These are phyloP conservation scores for Bryoerythrophyllum caledonicum DNA, from an alignment of 225 moss, liverwort and hornwort species.

Conservation along the genomic window DNA sequence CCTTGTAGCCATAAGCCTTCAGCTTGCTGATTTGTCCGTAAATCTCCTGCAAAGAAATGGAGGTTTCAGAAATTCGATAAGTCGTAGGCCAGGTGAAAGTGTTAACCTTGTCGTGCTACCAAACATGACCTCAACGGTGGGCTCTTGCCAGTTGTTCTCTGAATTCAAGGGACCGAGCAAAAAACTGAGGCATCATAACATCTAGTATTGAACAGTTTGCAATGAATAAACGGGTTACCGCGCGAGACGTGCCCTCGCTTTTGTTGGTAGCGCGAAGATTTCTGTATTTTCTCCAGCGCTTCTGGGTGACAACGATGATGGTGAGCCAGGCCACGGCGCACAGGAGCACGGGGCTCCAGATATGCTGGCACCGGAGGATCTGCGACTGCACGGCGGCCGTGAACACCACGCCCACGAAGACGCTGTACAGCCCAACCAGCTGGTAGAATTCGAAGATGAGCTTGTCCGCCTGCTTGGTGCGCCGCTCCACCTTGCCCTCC, in stretches of 20 bases:
- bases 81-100: too few relatives aligned
- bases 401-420: conserved; percentile 26
- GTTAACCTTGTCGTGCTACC: too few relatives aligned
- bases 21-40: background rate
- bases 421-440: conserved; percentile 16
- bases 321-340: background rate
- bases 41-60: background rate
- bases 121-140: too few relatives aligned
- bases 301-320: background rate
- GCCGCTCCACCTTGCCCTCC: conserved; percentile 1
- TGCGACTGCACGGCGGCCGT: background rate
- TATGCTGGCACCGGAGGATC: background rate
- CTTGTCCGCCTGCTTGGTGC: background rate
- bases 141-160: too few relatives aligned
- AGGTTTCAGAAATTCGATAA: background rate
- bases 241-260: background rate
- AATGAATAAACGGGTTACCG: background rate
- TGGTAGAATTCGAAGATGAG: conserved; percentile 12
- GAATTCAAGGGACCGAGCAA: too few relatives aligned
- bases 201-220: too few relatives aligned
- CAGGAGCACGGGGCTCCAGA: conserved; percentile 7
- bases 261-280: background rate
- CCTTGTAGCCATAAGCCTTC: background rate
- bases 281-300: background rate
- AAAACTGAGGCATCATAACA: too few relatives aligned